phyloP scores from a whole-genome alignment of 1,284 basidiomycete genomes.

The Leccinum subfulvum region DNA sequence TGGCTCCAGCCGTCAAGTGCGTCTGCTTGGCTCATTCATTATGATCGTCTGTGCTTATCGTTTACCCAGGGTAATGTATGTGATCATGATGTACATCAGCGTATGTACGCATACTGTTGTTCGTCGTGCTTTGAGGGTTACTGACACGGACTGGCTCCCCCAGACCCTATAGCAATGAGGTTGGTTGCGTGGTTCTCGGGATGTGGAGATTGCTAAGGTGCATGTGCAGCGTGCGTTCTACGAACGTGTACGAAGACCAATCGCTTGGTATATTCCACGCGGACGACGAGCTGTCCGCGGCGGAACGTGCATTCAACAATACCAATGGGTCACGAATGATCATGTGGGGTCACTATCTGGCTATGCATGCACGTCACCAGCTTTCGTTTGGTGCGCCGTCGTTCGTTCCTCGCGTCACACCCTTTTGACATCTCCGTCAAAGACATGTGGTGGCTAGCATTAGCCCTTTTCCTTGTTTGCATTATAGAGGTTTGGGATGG shows the following conservation, averaged over 20 bases:
- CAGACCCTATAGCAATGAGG: constrained; percentile 75
- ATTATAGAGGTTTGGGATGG: constrained; percentile 72
- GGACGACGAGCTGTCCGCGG: constrained; percentile 45
- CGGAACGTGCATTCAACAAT: constrained; percentile 48
- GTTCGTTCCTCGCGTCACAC: not conserved
- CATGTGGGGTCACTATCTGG: constrained; percentile 76
- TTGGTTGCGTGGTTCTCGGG: constrained; percentile 23
- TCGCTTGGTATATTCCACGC: constrained; percentile 75
- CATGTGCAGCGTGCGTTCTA: constrained; percentile 77
- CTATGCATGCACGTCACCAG: constrained; percentile 81
- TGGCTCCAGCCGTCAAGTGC: constrained; percentile 85
- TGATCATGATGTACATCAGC: constrained; percentile 87
- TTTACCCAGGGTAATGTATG: constrained; percentile 68
- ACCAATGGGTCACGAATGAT: constrained; percentile 47
- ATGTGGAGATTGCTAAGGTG: not conserved
- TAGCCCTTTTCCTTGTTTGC: constrained; percentile 79
- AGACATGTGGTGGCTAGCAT: constrained; percentile 90
- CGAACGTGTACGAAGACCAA: constrained; percentile 95
- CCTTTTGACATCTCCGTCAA: constrained; percentile 8
- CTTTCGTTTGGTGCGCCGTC: constrained; percentile 73
- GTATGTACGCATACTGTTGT: constrained; percentile 51
- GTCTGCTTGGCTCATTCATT: constrained; percentile 26
- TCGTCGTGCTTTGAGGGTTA: constrained; percentile 2
- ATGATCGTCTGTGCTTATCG: constrained; percentile 5
- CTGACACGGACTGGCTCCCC: constrained; percentile 16